Conservation (phyloP, 176 grass and related monocot species). For the Alopecurus myosuroides region DNA sequence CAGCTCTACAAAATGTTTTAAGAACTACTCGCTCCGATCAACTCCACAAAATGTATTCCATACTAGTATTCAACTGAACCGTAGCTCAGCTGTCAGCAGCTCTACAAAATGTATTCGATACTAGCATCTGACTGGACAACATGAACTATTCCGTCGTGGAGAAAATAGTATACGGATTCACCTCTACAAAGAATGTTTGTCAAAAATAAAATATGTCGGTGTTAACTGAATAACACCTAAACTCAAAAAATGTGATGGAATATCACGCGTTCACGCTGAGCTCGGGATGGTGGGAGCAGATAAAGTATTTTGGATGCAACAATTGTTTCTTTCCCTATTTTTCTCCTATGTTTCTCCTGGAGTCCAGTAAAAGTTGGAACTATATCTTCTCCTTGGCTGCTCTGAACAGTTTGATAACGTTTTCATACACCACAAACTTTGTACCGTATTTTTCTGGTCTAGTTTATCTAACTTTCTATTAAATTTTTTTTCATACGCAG, state of each 20-base stretch:
- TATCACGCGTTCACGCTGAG: neutral
- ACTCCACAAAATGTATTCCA: too few species aligned
- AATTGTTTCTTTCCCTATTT: neutral
- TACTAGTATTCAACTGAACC: too few species aligned
- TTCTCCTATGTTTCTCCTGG: neutral
- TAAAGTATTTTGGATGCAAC: neutral
- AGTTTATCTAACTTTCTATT: too few species aligned
- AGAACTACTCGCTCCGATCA: too few species aligned
- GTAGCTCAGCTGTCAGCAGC: too few species aligned
- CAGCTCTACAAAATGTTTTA: too few species aligned
- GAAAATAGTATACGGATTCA: neutral
- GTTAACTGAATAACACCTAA: neutral
- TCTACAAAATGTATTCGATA: neutral
- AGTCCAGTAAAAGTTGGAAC: neutral
- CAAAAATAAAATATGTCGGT: neutral
- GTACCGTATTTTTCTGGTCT: too few species aligned
- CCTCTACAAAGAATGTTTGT: constrained; percentile 2
- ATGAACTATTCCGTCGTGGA: neutral
- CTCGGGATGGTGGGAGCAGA: neutral
- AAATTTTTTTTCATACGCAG: too few species aligned
- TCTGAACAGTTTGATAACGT: constrained; percentile 75
- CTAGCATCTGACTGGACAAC: neutral
- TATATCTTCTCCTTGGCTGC: constrained; percentile 28
- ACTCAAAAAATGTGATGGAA: neutral
- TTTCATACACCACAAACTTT: constrained; percentile 99